Conservation (phyloP, 2,329 filamentous ascomycete species). For the Diaporthe eres region DNA sequence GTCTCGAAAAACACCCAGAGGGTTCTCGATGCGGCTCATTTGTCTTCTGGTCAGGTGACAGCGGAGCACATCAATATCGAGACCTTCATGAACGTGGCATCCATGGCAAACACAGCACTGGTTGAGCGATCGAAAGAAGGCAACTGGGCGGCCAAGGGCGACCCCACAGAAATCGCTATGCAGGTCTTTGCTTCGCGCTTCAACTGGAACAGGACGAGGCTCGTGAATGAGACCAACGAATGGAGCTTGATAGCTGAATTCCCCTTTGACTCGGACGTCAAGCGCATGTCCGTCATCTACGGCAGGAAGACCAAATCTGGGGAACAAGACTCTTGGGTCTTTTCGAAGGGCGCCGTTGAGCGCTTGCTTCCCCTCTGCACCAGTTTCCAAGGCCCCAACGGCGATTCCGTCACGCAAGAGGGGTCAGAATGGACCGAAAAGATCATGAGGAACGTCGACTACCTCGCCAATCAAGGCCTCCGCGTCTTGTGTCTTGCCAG, state of each 20-base stretch:
- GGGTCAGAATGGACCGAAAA: not conserved
- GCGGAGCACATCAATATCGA: too few species aligned
- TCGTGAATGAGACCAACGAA: not conserved
- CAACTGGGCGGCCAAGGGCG: not conserved
- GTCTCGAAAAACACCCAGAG: too few species aligned
- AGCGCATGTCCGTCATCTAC: not conserved
- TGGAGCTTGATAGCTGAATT: not conserved
- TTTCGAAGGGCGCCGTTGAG: not conserved
- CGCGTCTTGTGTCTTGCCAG: not conserved
- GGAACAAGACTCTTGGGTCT: not conserved
- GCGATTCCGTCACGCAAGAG: not conserved
- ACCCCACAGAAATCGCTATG: not conserved
- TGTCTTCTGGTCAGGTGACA: too few species aligned
- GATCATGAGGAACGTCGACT: not conserved
- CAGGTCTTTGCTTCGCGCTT: slow-evolving; percentile 1
- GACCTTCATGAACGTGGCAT: not conserved
- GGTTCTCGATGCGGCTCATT: too few species aligned
- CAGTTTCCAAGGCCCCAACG: not conserved
- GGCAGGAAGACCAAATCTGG: not conserved
- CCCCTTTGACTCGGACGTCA: not conserved
- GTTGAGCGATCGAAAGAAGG: not conserved
- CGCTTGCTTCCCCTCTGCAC: not conserved
- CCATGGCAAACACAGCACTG: not conserved
- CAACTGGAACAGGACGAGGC: slow-evolving; percentile 2
- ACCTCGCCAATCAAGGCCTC: not conserved